Evolutionary conservation across 805 yeast genomes (phyloP), one percentile per base, ranked within the genome.

Genomic region (Kregervanrija pseudodelftensis): DNA sequence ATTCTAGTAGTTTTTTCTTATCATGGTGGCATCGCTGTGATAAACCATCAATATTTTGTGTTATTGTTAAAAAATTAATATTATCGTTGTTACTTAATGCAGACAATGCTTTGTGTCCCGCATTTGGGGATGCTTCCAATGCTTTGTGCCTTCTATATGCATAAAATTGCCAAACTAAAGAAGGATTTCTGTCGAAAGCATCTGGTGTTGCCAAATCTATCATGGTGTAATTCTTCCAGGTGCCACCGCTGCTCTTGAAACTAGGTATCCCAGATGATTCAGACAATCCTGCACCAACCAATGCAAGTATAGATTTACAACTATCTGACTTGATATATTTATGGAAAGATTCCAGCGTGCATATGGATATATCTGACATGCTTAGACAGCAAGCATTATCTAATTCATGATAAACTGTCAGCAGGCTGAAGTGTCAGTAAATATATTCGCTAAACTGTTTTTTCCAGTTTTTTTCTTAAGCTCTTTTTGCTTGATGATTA

Each of bases 131-230:
- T 0, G 91, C 87, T 38, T 63, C 63, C 42, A 85, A 65, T 0
- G 95, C 90, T 40, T 68, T 68, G 39, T 65, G 71, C 38, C 96
- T 60, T 49, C 95, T 65, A 60, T 78, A 77, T 4, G 87, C 71
- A 61, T 89, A 88, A 55, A 85, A 88, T 58, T 85, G 91, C 96
- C 96, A 88, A 8, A 89, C 96, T 9, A 87, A 68, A 0, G 86
- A 85, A 0, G 96, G 95, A 58, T 88, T 90, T 14, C 70, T 68
- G 47, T 80, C 76, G 60, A 89, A 88, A 5, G 95, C 96, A 57
- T 88, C 96, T 0, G 95, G 95, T 0, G 96, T 88, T 8, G 95
- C 95, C 37, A 89, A 68, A 56, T 88, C 96, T 38, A 85, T 80
- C 53, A 89, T 79, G 42, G 82, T 82, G 64, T 77, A 83, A 49